phyloP scores from a whole-genome alignment of 345 rosid species.

The Eucalyptus guilfoylei region DNA sequence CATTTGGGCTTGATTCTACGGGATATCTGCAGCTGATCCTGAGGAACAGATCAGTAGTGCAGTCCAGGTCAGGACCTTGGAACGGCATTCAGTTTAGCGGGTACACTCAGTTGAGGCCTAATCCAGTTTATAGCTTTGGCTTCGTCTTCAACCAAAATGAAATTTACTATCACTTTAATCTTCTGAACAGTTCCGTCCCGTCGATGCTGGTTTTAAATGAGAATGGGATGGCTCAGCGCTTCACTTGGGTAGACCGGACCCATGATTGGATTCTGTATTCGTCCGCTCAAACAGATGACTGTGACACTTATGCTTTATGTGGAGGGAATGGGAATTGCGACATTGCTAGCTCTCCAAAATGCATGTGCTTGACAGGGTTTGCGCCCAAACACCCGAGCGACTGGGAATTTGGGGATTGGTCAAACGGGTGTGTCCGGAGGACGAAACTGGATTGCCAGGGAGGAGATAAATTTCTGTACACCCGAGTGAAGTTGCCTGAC shows the following conservation, averaged over 20 bases:
- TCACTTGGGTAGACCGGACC: background rate
- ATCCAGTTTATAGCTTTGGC: background rate
- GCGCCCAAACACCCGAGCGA: slow-evolving; percentile 2
- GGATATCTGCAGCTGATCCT: slow-evolving; percentile 30
- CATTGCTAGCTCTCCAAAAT: slow-evolving; percentile 13
- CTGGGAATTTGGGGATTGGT: slow-evolving; percentile 20
- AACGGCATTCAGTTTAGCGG: slow-evolving; percentile 33
- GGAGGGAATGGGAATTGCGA: slow-evolving; percentile 26
- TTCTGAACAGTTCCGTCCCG: background rate
- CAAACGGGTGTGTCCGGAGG: slow-evolving; percentile 20
- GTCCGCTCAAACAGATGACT: slow-evolving; percentile 16
- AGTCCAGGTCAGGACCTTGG: slow-evolving; percentile 27
- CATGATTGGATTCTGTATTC: slow-evolving; percentile 7
- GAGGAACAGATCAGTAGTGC: background rate
- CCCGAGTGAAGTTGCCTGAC: slow-evolving; percentile 5
- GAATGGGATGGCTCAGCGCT: slow-evolving; percentile 3
- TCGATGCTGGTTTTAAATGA: slow-evolving; percentile 7
- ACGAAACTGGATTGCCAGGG: background rate
- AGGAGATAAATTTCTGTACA: background rate
- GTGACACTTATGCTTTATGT: slow-evolving; percentile 16
- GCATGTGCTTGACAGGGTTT: slow-evolving; percentile 31
- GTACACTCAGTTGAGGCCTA: slow-evolving; percentile 11
- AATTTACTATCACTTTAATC: slow-evolving; percentile 13
- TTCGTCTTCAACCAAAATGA: slow-evolving; percentile 15
- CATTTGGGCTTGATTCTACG: background rate